Percentiles rank a stretch among this genome's conserved stretches.
Evolutionary conservation across 441 rosid species (phyloP).

Genomic region (Euphorbia corollata): DNA sequence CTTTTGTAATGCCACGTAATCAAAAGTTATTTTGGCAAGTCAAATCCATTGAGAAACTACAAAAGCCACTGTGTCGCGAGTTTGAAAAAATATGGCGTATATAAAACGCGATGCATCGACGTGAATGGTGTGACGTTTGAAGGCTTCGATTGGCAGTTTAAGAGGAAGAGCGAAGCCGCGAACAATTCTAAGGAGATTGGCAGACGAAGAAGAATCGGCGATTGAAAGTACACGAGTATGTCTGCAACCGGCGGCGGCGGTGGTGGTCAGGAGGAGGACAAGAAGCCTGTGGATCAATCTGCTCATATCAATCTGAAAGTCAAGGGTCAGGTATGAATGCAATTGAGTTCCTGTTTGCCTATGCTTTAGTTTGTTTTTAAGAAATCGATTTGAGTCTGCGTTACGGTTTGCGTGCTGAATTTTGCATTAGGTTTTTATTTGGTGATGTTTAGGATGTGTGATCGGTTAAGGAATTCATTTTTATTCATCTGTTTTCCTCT

Average conservation of each 20-base stretch:
- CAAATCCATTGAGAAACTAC: background rate
- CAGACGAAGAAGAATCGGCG: background rate
- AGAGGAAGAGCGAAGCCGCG: background rate
- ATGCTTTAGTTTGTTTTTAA: background rate
- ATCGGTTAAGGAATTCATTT: background rate
- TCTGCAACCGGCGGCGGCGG: slow-evolving; percentile 36
- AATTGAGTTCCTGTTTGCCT: background rate
- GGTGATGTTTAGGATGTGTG: background rate
- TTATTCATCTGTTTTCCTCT: background rate
- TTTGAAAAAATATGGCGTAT: slow-evolving; percentile 12
- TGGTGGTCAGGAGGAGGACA: slow-evolving; percentile 58
- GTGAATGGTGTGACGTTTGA: background rate
- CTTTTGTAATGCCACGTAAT: background rate
- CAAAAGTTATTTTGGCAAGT: background rate
- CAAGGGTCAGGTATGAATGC: slow-evolving; percentile 63
- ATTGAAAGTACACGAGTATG: slow-evolving; percentile 16
- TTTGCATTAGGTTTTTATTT: background rate
- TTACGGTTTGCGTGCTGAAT: slow-evolving; percentile 1
- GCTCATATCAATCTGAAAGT: slow-evolving; percentile 86
- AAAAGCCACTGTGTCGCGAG: background rate
- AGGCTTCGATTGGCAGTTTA: background rate
- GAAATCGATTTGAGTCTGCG: background rate
- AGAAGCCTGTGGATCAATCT: slow-evolving; percentile 62
- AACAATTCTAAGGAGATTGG: background rate
- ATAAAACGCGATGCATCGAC: slow-evolving; percentile 1